These are phyloP conservation scores for Elaeis oleifera DNA, from an alignment of 202 grass and related monocot species.

Conservation along the genomic window DNA sequence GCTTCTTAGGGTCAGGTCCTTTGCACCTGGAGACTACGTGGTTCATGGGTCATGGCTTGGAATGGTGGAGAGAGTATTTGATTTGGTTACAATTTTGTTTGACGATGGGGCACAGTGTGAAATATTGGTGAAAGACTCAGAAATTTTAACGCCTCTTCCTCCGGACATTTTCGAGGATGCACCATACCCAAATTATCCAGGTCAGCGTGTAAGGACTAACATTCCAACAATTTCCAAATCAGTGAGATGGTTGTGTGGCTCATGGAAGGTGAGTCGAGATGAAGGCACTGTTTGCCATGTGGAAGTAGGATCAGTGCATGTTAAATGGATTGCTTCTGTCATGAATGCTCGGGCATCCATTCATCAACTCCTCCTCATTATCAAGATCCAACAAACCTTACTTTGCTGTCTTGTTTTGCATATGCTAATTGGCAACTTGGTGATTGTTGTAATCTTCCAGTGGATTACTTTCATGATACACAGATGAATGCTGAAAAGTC, in stretches of 20 bases:
- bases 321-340: conserved; percentile 79
- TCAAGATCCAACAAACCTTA: conserved; percentile 71
- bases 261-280: conserved; percentile 49
- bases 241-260: conserved; percentile 69
- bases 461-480: conserved; percentile 11
- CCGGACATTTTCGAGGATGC: conserved; percentile 54
- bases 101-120: conserved; percentile 65
- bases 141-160: conserved; percentile 52
- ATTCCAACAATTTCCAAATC: conserved; percentile 39
- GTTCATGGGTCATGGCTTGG: conserved; percentile 93
- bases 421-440: conserved; percentile 92
- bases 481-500: conserved; percentile 27
- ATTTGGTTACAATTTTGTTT: conserved; percentile 63
- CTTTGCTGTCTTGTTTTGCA: conserved; percentile 62
- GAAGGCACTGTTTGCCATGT: conserved; percentile 61
- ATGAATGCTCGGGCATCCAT: conserved; percentile 41
- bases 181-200: conserved; percentile 68
- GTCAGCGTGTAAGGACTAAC: conserved; percentile 63
- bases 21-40: conserved; percentile 64
- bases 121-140: conserved; percentile 65
- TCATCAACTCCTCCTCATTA: conserved; percentile 50
- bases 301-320: conserved; percentile 63
- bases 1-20: conserved; percentile 73
- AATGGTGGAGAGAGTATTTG: conserved; percentile 58
- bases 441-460: conserved; percentile 77